phyloP scores from a whole-genome alignment of 495 filamentous ascomycete species.

The Aspergillus biplanus region DNA sequence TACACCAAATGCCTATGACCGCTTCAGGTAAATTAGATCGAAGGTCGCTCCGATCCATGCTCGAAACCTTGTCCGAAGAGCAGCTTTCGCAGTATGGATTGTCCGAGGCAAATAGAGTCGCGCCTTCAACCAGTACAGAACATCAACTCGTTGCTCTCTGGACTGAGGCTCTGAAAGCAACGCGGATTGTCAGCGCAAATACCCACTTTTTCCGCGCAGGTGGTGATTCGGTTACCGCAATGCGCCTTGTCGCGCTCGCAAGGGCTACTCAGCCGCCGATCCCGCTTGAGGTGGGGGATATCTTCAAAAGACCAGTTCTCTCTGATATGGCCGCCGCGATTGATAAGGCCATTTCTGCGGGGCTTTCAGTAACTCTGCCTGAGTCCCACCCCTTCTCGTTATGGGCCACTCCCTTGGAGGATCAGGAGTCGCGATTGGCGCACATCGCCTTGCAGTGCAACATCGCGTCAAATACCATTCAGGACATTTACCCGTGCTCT shows the following conservation, averaged over 20 bases:
- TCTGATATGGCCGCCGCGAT: conserved; percentile 28
- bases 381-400: conserved; percentile 1
- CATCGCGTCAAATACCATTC: conserved; percentile 30
- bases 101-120: neutral
- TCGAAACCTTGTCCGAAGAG: conserved; percentile 25
- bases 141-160: conserved; percentile 28
- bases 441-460: conserved; percentile 20
- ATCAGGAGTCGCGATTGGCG: neutral
- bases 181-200: conserved; percentile 36
- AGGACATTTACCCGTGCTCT: conserved; percentile 62
- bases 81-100: conserved; percentile 14
- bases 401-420: neutral
- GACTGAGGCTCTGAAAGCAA: conserved; percentile 41
- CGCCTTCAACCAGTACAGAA: conserved; percentile 6
- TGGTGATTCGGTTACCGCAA: conserved; percentile 24
- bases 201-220: conserved; percentile 53
- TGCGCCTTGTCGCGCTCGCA: conserved; percentile 18
- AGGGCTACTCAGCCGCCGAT: conserved; percentile 8
- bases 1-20: conserved; percentile 42
- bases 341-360: neutral
- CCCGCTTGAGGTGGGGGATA: conserved; percentile 21
- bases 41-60: conserved; percentile 21
- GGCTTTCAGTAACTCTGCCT: too few relatives aligned
- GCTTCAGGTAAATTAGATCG: conserved; percentile 50
- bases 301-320: conserved; percentile 47